phyloP scores from a whole-genome alignment of 2,329 filamentous ascomycete genomes.

The Huntiella omanensis region DNA sequence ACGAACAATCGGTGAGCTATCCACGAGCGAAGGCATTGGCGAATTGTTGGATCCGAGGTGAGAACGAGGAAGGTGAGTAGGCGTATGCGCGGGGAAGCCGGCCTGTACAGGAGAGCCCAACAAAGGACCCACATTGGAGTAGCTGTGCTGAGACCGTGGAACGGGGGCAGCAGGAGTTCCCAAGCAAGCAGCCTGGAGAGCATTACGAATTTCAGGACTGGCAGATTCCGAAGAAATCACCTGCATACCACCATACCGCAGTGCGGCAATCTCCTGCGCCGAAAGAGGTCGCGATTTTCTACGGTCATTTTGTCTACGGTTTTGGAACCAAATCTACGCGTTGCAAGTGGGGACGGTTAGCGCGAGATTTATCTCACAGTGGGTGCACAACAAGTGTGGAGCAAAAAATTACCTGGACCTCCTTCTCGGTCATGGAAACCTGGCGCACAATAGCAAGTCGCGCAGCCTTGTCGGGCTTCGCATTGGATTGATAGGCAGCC shows the following conservation, averaged over 20 bases:
- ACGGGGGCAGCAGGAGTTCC: constrained; percentile 13
- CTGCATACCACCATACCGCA: constrained; percentile 36
- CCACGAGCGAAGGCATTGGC: constrained; percentile 9
- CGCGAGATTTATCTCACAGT: neutral
- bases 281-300: constrained; percentile 72
- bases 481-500: constrained; percentile 63
- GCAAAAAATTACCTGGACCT: constrained; percentile 56
- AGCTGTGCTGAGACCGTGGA: constrained; percentile 15
- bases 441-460: constrained; percentile 68
- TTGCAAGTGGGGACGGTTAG: too few relatives aligned
- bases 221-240: constrained; percentile 27
- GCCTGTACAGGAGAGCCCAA: constrained; percentile 3
- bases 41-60: constrained; percentile 11
- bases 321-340: constrained; percentile 92
- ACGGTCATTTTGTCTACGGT: constrained; percentile 79
- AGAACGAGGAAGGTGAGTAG: constrained; percentile 16
- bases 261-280: constrained; percentile 51
- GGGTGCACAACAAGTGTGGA: neutral
- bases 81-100: constrained; percentile 13
- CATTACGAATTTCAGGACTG: constrained; percentile 13
- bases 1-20: constrained; percentile 9
- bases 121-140: neutral
- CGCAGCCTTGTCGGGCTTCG: constrained; percentile 80
- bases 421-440: constrained; percentile 82
- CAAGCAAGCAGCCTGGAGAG: constrained; percentile 14